These are phyloP conservation scores for Microthlaspi erraticum DNA, from an alignment of 345 rosid genomes.

Conservation along the genomic window DNA sequence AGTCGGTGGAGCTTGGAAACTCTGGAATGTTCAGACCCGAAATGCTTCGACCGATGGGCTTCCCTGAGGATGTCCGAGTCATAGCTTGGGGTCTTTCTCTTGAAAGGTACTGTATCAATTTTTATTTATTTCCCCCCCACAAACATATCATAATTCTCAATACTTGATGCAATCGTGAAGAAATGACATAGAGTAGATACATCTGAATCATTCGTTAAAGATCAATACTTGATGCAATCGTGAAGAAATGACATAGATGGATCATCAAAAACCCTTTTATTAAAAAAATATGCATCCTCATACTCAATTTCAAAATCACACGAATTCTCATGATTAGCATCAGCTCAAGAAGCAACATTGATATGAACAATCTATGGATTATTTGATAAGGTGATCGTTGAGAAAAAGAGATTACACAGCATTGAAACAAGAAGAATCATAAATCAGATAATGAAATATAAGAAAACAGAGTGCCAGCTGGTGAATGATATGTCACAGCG, in stretches of 20 bases:
- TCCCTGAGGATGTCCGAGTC: slow-evolving; percentile 84
- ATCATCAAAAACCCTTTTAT: slow-evolving; percentile 13
- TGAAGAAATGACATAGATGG: neutral
- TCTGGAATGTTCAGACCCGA: slow-evolving; percentile 97
- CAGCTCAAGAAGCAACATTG: neutral
- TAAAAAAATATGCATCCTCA: slow-evolving; percentile 3
- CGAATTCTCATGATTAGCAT: slow-evolving; percentile 3
- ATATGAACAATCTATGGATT: slow-evolving; percentile 22
- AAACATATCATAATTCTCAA: too few relatives aligned
- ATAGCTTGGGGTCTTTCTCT: slow-evolving; percentile 98
- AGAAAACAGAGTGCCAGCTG: slow-evolving; percentile 22
- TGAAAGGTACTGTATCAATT: slow-evolving; percentile 97
- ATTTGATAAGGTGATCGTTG: slow-evolving; percentile 26
- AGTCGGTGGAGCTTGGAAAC: slow-evolving; percentile 96
- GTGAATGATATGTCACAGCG: slow-evolving; percentile 9
- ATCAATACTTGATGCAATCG: slow-evolving; percentile 20
- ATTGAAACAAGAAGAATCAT: slow-evolving; percentile 16
- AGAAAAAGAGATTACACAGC: neutral
- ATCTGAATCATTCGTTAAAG: neutral
- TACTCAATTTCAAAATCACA: slow-evolving; percentile 3
- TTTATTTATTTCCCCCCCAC: too few relatives aligned
- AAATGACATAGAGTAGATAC: too few relatives aligned
- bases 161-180: too few relatives aligned
- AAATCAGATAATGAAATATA: neutral
- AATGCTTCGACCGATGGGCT: slow-evolving; percentile 94